Base-by-base conservation (phyloP, 768 basidiomycete species). In the Pisolithus microcarpus region DNA sequence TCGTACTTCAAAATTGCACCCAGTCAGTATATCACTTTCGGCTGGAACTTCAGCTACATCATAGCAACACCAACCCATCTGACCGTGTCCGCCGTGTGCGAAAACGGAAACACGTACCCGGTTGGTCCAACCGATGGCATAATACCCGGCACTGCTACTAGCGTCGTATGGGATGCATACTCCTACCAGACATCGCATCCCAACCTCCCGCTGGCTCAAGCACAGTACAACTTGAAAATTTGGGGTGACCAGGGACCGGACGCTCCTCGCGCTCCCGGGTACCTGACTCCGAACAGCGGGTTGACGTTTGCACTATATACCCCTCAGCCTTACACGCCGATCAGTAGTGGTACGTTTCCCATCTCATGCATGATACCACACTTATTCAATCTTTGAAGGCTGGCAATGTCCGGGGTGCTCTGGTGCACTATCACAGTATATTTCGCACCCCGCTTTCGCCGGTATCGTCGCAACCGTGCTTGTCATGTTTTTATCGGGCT, bases 1-100 rank as follows among this genome's bases (percentile, higher is more conserved):
- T 88, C 90, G 21, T 95, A 81, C 73, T 95, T 82, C 75, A 92
- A 93, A 77, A 87, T 96, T 63, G 87, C 90, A 0, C 70, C 72
- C 1, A 74, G 72, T 46, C 77, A 89, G 56, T 70, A 73, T 53
- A 81, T 96, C 62, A 95, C 91, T 19, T 90, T 96, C 65, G 93
- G 77, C 10, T 96, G 92, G 94, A 91, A 91, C 68, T 78, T 91
- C 60, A 90, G 89, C 15, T 75, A 75, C 51, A 72, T 97, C 38
- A 70, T 85, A 56, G 78, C 73, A 38, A 82, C 78, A 0, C 92
- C 92, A 0, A 79, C 81, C 3, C 74, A 75, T 57, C 77, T 95
- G 53, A 94, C 92, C 13, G 75, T 95, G 54, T 80, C 81, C 37
- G 92, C 92, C 26, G 75, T 84, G 40, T 87, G 87, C 67, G 82